Evolutionary conservation across 2,329 filamentous ascomycete genomes (phyloP).

Genomic region (Microcyclosporella mali): DNA sequence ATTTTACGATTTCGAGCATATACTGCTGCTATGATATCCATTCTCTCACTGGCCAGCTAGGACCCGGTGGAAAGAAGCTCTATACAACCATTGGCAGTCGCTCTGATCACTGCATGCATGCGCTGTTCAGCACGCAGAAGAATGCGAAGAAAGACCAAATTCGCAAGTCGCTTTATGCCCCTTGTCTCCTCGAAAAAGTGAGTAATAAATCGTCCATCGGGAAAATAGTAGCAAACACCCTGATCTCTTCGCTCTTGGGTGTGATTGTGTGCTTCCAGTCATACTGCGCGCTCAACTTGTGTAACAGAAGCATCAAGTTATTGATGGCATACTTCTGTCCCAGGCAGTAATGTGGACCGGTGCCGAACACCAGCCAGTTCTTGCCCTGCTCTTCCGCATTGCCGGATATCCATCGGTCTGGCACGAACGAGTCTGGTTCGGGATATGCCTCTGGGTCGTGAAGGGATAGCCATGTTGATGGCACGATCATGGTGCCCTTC

Average conservation of each 20-base stretch:
- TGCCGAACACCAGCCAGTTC: slow-evolving; percentile 96
- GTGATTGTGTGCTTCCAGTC: slow-evolving; percentile 90
- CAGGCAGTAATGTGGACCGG: slow-evolving; percentile 91
- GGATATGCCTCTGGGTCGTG: slow-evolving; percentile 90
- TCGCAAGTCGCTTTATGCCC: not conserved
- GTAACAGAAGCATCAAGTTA: slow-evolving; percentile 65
- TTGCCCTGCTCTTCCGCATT: slow-evolving; percentile 86
- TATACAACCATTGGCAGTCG: too few species aligned
- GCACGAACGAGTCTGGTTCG: slow-evolving; percentile 81
- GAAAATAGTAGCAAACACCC: slow-evolving; percentile 98
- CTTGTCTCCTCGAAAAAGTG: slow-evolving; percentile 16
- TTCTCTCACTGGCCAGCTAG: too few species aligned
- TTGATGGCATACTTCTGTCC: slow-evolving; percentile 87
- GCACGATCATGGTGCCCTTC: slow-evolving; percentile 93
- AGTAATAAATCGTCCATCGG: slow-evolving; percentile 56
- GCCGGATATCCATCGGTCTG: slow-evolving; percentile 80
- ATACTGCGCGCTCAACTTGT: slow-evolving; percentile 28
- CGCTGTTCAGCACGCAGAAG: not conserved
- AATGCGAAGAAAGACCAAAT: not conserved
- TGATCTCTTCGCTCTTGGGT: slow-evolving; percentile 81
- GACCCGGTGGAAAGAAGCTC: too few species aligned
- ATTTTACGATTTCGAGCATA: too few species aligned
- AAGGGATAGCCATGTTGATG: slow-evolving; percentile 81
- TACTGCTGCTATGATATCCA: too few species aligned
- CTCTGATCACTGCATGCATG: too few species aligned